Base-by-base conservation (phyloP, 2,329 filamentous ascomycete genomes). In the Xylaria sp. region DNA sequence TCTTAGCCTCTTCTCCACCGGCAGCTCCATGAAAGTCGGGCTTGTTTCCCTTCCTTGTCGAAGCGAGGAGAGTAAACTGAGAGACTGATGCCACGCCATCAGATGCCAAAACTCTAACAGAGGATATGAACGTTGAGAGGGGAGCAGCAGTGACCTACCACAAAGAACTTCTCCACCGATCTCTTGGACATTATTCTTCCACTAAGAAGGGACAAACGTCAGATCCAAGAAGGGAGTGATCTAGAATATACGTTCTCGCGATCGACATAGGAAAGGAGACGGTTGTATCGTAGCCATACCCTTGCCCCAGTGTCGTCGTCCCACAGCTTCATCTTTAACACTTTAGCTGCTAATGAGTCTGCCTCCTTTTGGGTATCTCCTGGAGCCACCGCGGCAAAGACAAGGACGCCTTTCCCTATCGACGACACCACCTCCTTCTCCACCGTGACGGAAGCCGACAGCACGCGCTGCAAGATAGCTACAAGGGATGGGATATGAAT, bases 391-490 rank as follows among this genome's bases (percentile, higher is more conserved):
- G 94, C 96, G 25, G 95, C 95, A 79, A 99, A 92, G 39, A 98
- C 94, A 7, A 99, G 86, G 52, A 99, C 83, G 37, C 96, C 96
- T 81, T 91, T 93, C 69, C 94, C 93, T 76, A 99, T 98, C 2
- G 92, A 92, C 1, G 96, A 98, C 55, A 99, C 88, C 37, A 97
- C 84, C 79, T 97, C 87, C 78, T 93, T 92, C 78, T 99, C 94
- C 62, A 99, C 95, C 1, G 94, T 96, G 76, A 99, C 96, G 8
- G 95, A 98, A 69, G 95, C 95, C 52, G 94, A 98, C 69, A 97
- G 89, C 61, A 99, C 96, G 73, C 96, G 89, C 82, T 99, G 96
- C 63, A 98, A 84, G 69, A 99, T 93, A 63, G 94, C 96, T 98
- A 77, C 63, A 68, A 60, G 60, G 71, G n/a, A 66, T 18, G 31